Conservation (phyloP, 352 stramenopile species). For the Phytophthora tubulina region DNA sequence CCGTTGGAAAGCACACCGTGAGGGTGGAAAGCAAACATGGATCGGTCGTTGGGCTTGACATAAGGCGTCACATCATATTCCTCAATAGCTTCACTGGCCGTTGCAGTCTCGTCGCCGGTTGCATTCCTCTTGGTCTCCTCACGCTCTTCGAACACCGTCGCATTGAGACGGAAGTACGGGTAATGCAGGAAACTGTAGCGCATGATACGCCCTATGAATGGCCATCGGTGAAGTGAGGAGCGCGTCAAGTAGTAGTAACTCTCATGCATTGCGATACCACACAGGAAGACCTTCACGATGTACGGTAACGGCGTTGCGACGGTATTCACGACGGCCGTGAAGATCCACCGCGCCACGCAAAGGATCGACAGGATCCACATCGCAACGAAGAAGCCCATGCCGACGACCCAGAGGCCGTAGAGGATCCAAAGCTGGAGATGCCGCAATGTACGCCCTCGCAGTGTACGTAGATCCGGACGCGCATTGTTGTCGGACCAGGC, state of each 20-base stretch:
- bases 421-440: constrained; percentile 41
- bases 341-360: constrained; percentile 5
- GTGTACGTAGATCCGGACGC: constrained; percentile 41
- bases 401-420: constrained; percentile 40
- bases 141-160: constrained; percentile 54
- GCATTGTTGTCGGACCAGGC: constrained; percentile 39
- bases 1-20: constrained; percentile 68
- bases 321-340: neutral
- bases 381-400: constrained; percentile 41
- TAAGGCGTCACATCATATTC: constrained; percentile 10
- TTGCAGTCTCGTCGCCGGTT: constrained; percentile 62
- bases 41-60: constrained; percentile 20
- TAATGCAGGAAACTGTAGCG: constrained; percentile 60
- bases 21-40: constrained; percentile 64
- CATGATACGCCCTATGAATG: constrained; percentile 44
- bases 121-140: constrained; percentile 10
- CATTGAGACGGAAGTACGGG: constrained; percentile 61
- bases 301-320: constrained; percentile 20
- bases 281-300: constrained; percentile 37
- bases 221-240: constrained; percentile 47
- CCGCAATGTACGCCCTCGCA: constrained; percentile 40
- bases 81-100: constrained; percentile 62
- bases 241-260: constrained; percentile 47
- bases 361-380: constrained; percentile 31
- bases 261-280: constrained; percentile 49